Base-by-base conservation (phyloP, 2,329 filamentous ascomycete species). In the Podosphaera aphanis region DNA sequence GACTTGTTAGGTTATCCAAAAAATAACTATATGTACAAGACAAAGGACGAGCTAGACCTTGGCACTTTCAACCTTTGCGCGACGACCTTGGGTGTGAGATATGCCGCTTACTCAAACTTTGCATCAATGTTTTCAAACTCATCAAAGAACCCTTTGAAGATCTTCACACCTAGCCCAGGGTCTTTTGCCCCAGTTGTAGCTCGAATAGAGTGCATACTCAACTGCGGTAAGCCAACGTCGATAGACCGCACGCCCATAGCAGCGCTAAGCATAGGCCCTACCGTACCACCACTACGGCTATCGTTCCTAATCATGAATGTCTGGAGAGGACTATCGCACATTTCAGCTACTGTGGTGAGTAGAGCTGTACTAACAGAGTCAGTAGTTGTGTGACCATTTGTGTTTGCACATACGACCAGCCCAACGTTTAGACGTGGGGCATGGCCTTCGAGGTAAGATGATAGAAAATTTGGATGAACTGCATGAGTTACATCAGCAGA, bases 261-360 rank as follows among this genome's bases (percentile, higher is more conserved):
- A 23, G 78, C 75, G 53, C 77, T 84, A 31, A 93, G 69, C 73
- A 86, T 85, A 0, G 90, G 90, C 0, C 90, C 90, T n/a, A 95
- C 85, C 0, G 90, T 98, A 15, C 90, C 90, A 25, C 90, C 90
- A 57, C 77, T 83, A 46, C 88, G 69, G 8, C 73, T 79, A 62
- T 95, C 90, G 59, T 95, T 98, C 47, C 90, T 69, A 60, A 95
- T 95, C 69, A 93, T 85, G 69, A 95, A 95, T 5, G 81, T 67
- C 63, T 95, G 90, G 46, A 92, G 69, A 42, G 70, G 74, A 47
- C 74, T 74, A 44, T 68, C 83, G 49, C 69, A 71, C 48, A 82
- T 76, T 53, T 85, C 77, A 6, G 84, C 86, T 35, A 92, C 73
- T 21, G 82, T 73, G 53, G 79, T 74, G 31, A 95, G 66, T 49